A percentile compares a stretch with the other conserved stretches of the same genome.
Evolutionary conservation across 2,329 filamentous ascomycete genomes (phyloP).

Genomic region (Aureobasidium subglaciale): DNA sequence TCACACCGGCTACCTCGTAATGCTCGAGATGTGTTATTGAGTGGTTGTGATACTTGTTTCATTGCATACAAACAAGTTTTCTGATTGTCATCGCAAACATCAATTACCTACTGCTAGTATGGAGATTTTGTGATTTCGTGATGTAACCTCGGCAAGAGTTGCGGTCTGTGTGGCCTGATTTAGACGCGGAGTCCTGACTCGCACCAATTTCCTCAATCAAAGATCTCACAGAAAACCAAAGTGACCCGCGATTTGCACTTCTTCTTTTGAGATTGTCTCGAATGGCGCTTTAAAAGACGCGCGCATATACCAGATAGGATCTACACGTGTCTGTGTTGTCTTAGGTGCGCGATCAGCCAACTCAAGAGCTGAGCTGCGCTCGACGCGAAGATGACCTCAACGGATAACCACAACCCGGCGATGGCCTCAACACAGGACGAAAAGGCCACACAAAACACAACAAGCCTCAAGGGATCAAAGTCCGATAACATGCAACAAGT

Average conservation of each 20-base stretch:
- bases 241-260: background rate
- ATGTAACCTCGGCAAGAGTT: slow-evolving; percentile 10
- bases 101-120: no score
- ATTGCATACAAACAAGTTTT: no score
- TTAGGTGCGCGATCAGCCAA: background rate
- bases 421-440: background rate
- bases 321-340: background rate
- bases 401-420: background rate
- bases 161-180: slow-evolving; percentile 10
- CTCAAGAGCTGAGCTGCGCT: background rate
- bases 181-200: slow-evolving; percentile 7
- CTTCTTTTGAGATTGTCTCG: background rate
- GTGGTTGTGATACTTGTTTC: no score
- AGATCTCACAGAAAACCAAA: slow-evolving; percentile 1
- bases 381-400: slow-evolving; percentile 5
- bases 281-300: background rate
- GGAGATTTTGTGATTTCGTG: no score
- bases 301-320: background rate
- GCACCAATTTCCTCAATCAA: slow-evolving; percentile 13
- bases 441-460: background rate
- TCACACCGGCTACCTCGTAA: background rate
- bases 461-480: background rate
- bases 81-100: no score
- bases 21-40: background rate
- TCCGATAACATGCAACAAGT: background rate